A percentile compares a stretch with the other conserved stretches of the same genome.
phyloP scores from a whole-genome alignment of 208 protist species.

The Crithidia expoeki region DNA sequence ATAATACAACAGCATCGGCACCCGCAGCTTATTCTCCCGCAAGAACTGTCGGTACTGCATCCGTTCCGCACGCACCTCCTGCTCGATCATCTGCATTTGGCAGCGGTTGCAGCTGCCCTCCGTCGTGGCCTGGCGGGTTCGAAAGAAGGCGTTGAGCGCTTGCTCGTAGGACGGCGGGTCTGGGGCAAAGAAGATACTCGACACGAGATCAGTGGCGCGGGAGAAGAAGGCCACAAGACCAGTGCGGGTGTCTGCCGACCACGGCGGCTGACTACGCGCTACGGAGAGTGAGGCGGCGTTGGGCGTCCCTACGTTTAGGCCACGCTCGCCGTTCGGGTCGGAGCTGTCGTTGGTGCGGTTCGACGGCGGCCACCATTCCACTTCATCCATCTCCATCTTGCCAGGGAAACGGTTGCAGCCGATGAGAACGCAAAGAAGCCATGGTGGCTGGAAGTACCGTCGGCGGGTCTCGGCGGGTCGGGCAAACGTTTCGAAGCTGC shows the following conservation, averaged over 20 bases:
- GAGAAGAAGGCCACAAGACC: conserved; percentile 2
- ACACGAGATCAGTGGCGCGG: neutral
- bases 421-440: neutral
- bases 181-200: neutral
- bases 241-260: no score
- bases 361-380: conserved; percentile 26
- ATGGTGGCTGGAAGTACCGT: conserved; percentile 2
- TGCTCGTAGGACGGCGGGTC: conserved; percentile 22
- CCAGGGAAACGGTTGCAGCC: neutral
- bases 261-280: conserved; percentile 29
- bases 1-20: conserved; percentile 34
- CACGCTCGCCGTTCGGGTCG: conserved; percentile 10
- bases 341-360: conserved; percentile 14
- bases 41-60: conserved; percentile 24
- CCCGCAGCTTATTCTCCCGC: conserved; percentile 25
- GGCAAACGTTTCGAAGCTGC: neutral
- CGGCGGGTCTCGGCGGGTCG: neutral
- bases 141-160: conserved; percentile 29
- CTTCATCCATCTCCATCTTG: conserved; percentile 11
- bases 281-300: conserved; percentile 24
- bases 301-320: conserved; percentile 19
- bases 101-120: conserved; percentile 17
- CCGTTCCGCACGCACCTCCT: conserved; percentile 15
- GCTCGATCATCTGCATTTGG: conserved; percentile 13
- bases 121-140: conserved; percentile 25